Evolutionary conservation across 805 yeast genomes (phyloP).

Genomic region (Wickerhamomyces ciferrii): DNA sequence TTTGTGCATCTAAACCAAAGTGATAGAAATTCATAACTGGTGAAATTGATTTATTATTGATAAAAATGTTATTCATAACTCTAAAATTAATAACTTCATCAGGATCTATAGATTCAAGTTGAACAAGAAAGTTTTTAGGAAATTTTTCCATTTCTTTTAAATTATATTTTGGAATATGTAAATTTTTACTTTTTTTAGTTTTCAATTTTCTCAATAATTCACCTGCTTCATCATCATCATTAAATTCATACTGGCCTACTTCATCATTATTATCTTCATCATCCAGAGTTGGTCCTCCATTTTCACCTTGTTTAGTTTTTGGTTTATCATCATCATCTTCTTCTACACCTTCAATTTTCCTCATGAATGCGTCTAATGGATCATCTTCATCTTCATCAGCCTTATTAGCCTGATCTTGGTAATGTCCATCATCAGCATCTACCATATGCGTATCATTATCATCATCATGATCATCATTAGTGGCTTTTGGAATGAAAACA

Average conservation of each 20-base stretch:
- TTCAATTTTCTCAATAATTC: slow-evolving; percentile 29
- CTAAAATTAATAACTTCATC: slow-evolving; percentile 63
- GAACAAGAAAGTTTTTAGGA: slow-evolving; percentile 53
- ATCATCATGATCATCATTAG: slow-evolving; percentile 2
- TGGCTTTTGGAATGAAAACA: slow-evolving; percentile 15
- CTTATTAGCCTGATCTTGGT: slow-evolving; percentile 11
- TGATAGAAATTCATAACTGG: slow-evolving; percentile 81
- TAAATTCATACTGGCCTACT: slow-evolving; percentile 23
- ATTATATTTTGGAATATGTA: slow-evolving; percentile 31
- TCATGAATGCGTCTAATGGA: slow-evolving; percentile 43
- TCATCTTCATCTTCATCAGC: slow-evolving; percentile 30
- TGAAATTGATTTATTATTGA: slow-evolving; percentile 23
- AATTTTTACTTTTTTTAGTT: slow-evolving; percentile 46
- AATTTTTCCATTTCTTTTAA: slow-evolving; percentile 45
- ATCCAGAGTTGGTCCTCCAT: slow-evolving; percentile 1
- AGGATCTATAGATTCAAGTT: slow-evolving; percentile 38
- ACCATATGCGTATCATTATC: slow-evolving; percentile 1
- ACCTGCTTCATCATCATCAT: slow-evolving; percentile 28
- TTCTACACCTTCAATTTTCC: slow-evolving; percentile 16
- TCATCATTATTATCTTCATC: slow-evolving; percentile 22
- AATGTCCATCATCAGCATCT: slow-evolving; percentile 1
- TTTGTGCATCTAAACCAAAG: slow-evolving; percentile 63
- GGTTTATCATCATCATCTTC: slow-evolving; percentile 13
- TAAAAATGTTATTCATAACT: slow-evolving; percentile 45
- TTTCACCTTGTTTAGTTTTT: slow-evolving; percentile 19